Conservation (phyloP, 306 rosid species). For the Cicer arietinum region DNA sequence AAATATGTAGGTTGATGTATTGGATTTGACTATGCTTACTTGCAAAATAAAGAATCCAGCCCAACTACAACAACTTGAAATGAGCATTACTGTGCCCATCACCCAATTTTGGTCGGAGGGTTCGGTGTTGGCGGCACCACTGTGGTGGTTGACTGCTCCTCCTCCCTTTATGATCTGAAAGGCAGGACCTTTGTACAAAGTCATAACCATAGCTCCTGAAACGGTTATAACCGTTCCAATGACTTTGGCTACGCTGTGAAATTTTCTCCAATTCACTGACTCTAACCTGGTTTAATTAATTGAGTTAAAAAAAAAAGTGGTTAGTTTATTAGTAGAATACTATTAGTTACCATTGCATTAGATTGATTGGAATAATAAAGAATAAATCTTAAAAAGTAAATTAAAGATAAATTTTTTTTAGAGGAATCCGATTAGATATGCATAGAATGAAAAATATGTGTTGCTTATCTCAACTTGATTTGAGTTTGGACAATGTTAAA, state of each 20-base stretch:
- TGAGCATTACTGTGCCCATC: constrained; percentile 69
- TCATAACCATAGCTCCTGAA: constrained; percentile 96
- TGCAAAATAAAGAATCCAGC: constrained; percentile 92
- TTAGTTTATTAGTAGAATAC: background rate
- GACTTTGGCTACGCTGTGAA: constrained; percentile 82
- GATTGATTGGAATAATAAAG: constrained; percentile 8
- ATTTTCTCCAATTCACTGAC: constrained; percentile 66
- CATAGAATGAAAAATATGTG: background rate
- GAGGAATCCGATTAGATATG: constrained; percentile 44
- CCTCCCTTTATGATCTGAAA: constrained; percentile 58
- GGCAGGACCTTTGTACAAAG: constrained; percentile 92
- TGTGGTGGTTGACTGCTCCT: constrained; percentile 43
- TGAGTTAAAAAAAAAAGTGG: too few species aligned
- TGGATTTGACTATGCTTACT: constrained; percentile 48
- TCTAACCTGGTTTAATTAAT: constrained; percentile 64
- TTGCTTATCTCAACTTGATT: constrained; percentile 41
- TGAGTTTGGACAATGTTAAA: constrained; percentile 22
- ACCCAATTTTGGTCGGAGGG: constrained; percentile 71
- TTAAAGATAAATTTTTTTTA: background rate
- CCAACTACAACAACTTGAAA: constrained; percentile 81
- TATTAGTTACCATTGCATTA: background rate
- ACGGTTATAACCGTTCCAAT: constrained; percentile 80
- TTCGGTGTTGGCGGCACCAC: constrained; percentile 22
- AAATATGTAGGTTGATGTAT: too few species aligned
- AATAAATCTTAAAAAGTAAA: constrained; percentile 16